Base-by-base conservation (phyloP, 805 yeast species). In the Naumovozyma castellii region DNA sequence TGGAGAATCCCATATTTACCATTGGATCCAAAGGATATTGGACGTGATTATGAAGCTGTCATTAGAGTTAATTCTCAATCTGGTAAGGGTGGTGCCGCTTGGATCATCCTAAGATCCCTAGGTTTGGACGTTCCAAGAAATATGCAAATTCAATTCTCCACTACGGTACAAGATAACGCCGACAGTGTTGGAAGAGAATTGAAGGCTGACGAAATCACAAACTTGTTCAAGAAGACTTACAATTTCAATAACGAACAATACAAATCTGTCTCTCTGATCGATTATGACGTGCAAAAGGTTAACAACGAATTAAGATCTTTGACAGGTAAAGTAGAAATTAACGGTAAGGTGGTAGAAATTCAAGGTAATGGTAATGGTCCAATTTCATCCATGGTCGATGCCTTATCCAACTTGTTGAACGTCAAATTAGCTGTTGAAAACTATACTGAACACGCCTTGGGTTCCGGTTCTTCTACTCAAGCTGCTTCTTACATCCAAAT, bases 41-140 rank as follows among this genome's bases (percentile, higher is more conserved):
- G 94, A 38, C 75, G 92, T 60, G 81, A 81, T n/a, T 84, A 84
- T 65, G 94, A 84, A 63, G 92, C 94, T n/a, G 83, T 84, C 41
- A 84, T 84, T 51, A 76, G 94, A 56, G 92, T 84, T 59, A 84
- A 84, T 64, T 83, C 92, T 10, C 94, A 84, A 64, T 75, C 84
- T 18, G 94, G 94, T 45, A 84, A 84, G 64, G 94, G 94, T 53
- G 94, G 94, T 49, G 82, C 90, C 9, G 84, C 94, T 4, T 84
- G 94, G 92, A 80, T 84, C 48, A 80, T 84, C 54, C 68, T 84
- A 56, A 72, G 84, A 48, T 73, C 75, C 48, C 70, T 84, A 60
- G 90, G 80, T 53, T 72, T 84, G 43, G 94, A 84, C 57, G 71
- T 84, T 50, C 94, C 94, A 32, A 75, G 90, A 59, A 82, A 81